phyloP scores from a whole-genome alignment of 495 filamentous ascomycete species.

The Halenospora varia region DNA sequence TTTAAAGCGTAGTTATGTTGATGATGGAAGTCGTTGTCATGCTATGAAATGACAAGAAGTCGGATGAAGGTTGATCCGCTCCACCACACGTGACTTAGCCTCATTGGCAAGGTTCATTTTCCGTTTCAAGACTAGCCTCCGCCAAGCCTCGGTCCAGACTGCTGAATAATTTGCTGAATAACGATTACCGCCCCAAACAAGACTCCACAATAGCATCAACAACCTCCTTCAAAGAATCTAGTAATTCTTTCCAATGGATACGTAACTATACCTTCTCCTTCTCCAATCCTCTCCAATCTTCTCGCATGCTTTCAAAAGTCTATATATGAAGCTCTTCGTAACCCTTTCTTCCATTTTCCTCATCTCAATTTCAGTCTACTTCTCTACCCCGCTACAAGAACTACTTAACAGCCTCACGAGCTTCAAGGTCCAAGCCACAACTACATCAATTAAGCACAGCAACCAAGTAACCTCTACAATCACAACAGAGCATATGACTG shows the following conservation, averaged over 20 bases:
- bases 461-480: not conserved
- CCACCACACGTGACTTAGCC: too few relatives aligned
- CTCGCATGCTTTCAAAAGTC: conserved; percentile 15
- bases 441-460: not conserved
- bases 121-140: too few relatives aligned
- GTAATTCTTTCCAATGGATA: conserved; percentile 20
- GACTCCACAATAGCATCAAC: not conserved
- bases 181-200: not conserved
- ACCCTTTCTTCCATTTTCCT: conserved; percentile 24
- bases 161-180: not conserved
- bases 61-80: too few relatives aligned
- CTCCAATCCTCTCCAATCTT: conserved; percentile 19
- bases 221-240: conserved; percentile 3
- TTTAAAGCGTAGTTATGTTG: too few relatives aligned
- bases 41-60: too few relatives aligned
- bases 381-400: conserved; percentile 25
- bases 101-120: too few relatives aligned
- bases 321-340: conserved; percentile 30
- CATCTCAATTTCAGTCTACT: conserved; percentile 24
- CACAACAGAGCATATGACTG: conserved; percentile 13
- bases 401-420: conserved; percentile 16
- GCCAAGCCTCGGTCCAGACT: too few relatives aligned
- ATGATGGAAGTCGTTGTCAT: too few relatives aligned
- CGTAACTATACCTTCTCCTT: conserved; percentile 14
- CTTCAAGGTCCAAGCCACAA: conserved; percentile 9